Percentiles rank a stretch among this genome's conserved stretches.
These are phyloP conservation scores for Neurospora sp. DNA, from an alignment of 495 filamentous ascomycete genomes.

Conservation along the genomic window DNA sequence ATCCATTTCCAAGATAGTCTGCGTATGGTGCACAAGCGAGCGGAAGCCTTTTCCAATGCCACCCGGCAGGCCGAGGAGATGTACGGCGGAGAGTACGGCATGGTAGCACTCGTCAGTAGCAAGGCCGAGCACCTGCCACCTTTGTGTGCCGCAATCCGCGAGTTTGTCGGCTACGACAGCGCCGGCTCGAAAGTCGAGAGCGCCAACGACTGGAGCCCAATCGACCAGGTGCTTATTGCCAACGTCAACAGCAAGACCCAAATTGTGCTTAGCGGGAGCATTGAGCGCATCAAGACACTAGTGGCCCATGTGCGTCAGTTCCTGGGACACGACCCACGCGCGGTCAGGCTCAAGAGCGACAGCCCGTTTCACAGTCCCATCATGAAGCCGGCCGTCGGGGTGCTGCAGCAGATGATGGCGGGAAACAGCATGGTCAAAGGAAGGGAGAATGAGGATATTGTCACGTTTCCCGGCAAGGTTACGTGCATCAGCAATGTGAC, in stretches of 20 bases:
- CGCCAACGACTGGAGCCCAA: conserved; percentile 52
- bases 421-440: conserved; percentile 36
- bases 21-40: conserved; percentile 64
- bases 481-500: conserved; percentile 81
- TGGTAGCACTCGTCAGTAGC: conserved; percentile 77
- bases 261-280: conserved; percentile 84
- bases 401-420: conserved; percentile 56
- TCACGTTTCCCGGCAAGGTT: conserved; percentile 58
- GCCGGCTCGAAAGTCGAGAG: conserved; percentile 58
- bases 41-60: conserved; percentile 75
- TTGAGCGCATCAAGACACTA: conserved; percentile 76
- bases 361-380: conserved; percentile 89
- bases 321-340: conserved; percentile 82
- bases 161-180: conserved; percentile 63
- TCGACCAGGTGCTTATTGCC: conserved; percentile 81
- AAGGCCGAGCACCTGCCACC: conserved; percentile 60
- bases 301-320: conserved; percentile 85
- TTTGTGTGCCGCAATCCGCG: conserved; percentile 63
- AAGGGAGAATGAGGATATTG: conserved; percentile 43
- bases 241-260: conserved; percentile 96
- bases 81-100: conserved; percentile 73
- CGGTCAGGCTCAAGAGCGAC: conserved; percentile 78
- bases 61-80: conserved; percentile 50
- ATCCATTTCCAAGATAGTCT: conserved; percentile 69
- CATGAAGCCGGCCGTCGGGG: conserved; percentile 72